Percentiles rank a stretch among this genome's conserved stretches.
These are phyloP conservation scores for Biscogniauxia mediterranea DNA, from an alignment of 2,329 filamentous ascomycete genomes.

Conservation along the genomic window DNA sequence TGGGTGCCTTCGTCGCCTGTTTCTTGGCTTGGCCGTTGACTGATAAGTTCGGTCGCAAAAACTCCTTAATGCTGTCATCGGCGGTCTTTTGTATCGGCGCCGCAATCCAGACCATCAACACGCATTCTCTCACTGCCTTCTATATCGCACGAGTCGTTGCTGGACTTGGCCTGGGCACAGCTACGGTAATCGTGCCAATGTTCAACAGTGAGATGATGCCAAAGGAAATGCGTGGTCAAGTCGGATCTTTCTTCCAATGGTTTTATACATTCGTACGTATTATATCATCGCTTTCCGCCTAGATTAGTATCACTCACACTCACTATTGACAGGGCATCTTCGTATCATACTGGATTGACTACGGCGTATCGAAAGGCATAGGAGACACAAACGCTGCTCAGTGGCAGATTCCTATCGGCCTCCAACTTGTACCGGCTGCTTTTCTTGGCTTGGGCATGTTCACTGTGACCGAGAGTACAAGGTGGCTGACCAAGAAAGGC, in stretches of 20 bases:
- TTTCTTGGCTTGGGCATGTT: conserved; percentile 48
- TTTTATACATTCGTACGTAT: conserved; percentile 38
- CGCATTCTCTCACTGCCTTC: conserved; percentile 36
- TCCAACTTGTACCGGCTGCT: conserved; percentile 47
- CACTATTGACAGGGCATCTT: conserved; percentile 39
- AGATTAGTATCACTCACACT: background rate
- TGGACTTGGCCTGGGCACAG: conserved; percentile 31
- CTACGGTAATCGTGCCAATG: conserved; percentile 40
- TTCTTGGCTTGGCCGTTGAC: conserved; percentile 34
- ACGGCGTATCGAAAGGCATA: conserved; percentile 39
- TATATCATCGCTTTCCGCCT: conserved; percentile 17
- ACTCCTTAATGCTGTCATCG: conserved; percentile 37
- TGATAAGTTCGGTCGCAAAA: conserved; percentile 30
- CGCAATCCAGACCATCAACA: conserved; percentile 42
- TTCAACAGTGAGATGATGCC: conserved; percentile 41
- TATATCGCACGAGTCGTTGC: conserved; percentile 33
- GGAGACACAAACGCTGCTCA: conserved; percentile 37
- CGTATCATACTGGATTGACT: conserved; percentile 53
- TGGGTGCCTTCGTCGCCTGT: conserved; percentile 34
- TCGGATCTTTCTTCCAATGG: conserved; percentile 52
- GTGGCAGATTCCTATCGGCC: conserved; percentile 56
- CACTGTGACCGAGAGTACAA: conserved; percentile 46
- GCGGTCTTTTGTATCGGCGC: conserved; percentile 43
- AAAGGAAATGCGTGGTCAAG: conserved; percentile 44
- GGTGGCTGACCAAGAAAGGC: conserved; percentile 49